Percentiles rank a stretch among this genome's conserved stretches.
These are phyloP conservation scores for Rickenella mellea DNA, from an alignment of 768 basidiomycete genomes.

Conservation along the genomic window DNA sequence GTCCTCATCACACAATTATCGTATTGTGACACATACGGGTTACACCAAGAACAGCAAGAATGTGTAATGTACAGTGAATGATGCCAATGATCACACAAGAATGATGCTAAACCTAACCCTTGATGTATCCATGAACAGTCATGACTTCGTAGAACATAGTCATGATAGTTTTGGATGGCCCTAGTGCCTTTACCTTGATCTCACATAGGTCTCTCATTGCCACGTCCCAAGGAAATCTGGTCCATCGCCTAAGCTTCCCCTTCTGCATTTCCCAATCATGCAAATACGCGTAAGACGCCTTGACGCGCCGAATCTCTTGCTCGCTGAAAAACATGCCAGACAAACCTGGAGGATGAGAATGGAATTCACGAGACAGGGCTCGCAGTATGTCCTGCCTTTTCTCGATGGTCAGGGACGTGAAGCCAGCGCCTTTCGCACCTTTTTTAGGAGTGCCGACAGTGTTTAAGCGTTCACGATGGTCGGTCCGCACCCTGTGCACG, in stretches of 20 bases:
- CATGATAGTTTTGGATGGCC: constrained; percentile 29
- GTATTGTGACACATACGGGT: too few species aligned
- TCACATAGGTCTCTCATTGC: constrained; percentile 41
- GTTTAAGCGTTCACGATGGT: constrained; percentile 16
- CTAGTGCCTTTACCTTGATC: constrained; percentile 40
- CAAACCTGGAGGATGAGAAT: constrained; percentile 17
- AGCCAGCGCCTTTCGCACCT: constrained; percentile 11
- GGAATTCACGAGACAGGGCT: constrained; percentile 31
- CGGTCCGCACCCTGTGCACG: constrained; percentile 23
- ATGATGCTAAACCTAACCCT: too few species aligned
- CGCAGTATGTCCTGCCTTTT: constrained; percentile 39
- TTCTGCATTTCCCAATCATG: constrained; percentile 20
- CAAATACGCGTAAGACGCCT: constrained; percentile 44
- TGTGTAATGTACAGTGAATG: too few species aligned
- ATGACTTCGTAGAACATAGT: constrained; percentile 31
- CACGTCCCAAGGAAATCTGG: constrained; percentile 45
- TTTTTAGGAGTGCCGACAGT: constrained; percentile 1
- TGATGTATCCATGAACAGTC: neutral
- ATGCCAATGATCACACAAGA: too few species aligned
- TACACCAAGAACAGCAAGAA: too few species aligned
- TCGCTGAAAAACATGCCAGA: constrained; percentile 21
- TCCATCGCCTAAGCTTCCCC: constrained; percentile 12
- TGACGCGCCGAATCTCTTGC: constrained; percentile 24
- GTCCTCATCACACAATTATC: too few species aligned
- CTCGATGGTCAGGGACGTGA: constrained; percentile 32